Evolutionary conservation across 192 early-diverging fungal species (phyloP).

Genomic region (Podila epigama): DNA sequence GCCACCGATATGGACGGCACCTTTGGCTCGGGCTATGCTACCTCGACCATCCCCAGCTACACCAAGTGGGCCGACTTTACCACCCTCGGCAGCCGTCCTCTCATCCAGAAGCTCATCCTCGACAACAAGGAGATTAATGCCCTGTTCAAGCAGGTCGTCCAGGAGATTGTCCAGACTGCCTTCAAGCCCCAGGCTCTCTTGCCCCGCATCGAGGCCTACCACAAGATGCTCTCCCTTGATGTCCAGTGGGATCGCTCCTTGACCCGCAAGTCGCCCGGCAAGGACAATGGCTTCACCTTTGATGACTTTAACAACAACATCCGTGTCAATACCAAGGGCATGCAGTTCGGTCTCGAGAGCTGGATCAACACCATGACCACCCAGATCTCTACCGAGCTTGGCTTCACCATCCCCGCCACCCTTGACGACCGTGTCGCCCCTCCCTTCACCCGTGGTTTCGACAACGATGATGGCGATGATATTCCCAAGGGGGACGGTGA

Average conservation of each 20-base stretch:
- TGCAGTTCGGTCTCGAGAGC: slow-evolving; percentile 20
- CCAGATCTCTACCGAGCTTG: slow-evolving; percentile 12
- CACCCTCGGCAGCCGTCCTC: slow-evolving; percentile 8
- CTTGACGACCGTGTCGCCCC: slow-evolving; percentile 25
- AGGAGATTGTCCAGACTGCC: slow-evolving; percentile 39
- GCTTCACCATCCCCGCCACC: slow-evolving; percentile 24
- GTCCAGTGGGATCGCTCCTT: slow-evolving; percentile 44
- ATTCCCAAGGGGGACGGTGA: neutral
- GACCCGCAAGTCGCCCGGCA: slow-evolving; percentile 10
- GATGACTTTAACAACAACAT: slow-evolving; percentile 35
- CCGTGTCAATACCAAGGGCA: slow-evolving; percentile 9
- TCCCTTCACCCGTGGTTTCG: slow-evolving; percentile 23
- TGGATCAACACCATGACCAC: slow-evolving; percentile 17
- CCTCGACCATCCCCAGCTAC: slow-evolving; percentile 8
- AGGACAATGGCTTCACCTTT: slow-evolving; percentile 21
- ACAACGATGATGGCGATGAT: slow-evolving; percentile 13
- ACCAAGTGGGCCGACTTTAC: slow-evolving; percentile 19
- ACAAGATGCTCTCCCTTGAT: slow-evolving; percentile 40
- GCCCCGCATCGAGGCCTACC: slow-evolving; percentile 35
- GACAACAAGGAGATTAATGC: slow-evolving; percentile 21
- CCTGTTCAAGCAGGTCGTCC: slow-evolving; percentile 36
- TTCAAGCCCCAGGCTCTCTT: slow-evolving; percentile 35
- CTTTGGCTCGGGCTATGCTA: slow-evolving; percentile 48
- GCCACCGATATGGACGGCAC: slow-evolving; percentile 52
- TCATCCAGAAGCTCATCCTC: slow-evolving; percentile 47